Evolutionary conservation across 768 basidiomycete species (phyloP).

Genomic region (Tricholoma furcatifolium): DNA sequence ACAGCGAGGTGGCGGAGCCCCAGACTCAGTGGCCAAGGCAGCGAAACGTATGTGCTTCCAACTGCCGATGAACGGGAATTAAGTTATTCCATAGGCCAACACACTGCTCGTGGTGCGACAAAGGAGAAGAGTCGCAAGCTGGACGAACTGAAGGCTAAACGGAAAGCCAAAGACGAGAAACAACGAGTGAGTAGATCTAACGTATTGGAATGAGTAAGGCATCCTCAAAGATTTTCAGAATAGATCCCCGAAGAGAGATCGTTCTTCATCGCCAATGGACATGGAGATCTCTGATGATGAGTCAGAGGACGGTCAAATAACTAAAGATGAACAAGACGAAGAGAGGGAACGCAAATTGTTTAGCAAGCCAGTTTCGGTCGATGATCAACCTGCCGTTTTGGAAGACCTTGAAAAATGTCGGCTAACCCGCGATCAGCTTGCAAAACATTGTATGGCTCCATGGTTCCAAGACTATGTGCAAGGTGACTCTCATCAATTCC

Average conservation of each 20-base stretch:
- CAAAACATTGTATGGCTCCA: slow-evolving; percentile 68
- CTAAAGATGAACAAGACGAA: slow-evolving; percentile 71
- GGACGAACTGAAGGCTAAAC: slow-evolving; percentile 81
- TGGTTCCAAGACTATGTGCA: slow-evolving; percentile 87
- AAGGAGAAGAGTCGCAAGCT: slow-evolving; percentile 80
- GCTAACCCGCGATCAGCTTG: slow-evolving; percentile 69
- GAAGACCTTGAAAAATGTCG: slow-evolving; percentile 61
- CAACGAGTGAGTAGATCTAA: slow-evolving; percentile 57
- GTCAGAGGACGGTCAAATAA: slow-evolving; percentile 81
- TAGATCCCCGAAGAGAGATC: slow-evolving; percentile 63
- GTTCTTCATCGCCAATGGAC: slow-evolving; percentile 80
- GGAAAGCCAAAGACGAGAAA: slow-evolving; percentile 88
- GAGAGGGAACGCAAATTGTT: slow-evolving; percentile 56
- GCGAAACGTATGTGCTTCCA: slow-evolving; percentile 63
- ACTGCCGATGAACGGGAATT: slow-evolving; percentile 1
- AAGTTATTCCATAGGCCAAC: slow-evolving; percentile 54
- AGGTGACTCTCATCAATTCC: slow-evolving; percentile 39
- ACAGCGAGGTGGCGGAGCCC: slow-evolving; percentile 52
- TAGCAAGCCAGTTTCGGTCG: slow-evolving; percentile 39
- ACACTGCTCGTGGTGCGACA: slow-evolving; percentile 67
- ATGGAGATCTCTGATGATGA: slow-evolving; percentile 88
- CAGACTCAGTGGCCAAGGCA: slow-evolving; percentile 65
- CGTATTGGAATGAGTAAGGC: neutral
- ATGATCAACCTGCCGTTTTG: slow-evolving; percentile 50
- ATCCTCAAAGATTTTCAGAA: slow-evolving; percentile 29